Base-by-base conservation (phyloP, 148 eudicot genomes). In the Amaranthus palmeri region DNA sequence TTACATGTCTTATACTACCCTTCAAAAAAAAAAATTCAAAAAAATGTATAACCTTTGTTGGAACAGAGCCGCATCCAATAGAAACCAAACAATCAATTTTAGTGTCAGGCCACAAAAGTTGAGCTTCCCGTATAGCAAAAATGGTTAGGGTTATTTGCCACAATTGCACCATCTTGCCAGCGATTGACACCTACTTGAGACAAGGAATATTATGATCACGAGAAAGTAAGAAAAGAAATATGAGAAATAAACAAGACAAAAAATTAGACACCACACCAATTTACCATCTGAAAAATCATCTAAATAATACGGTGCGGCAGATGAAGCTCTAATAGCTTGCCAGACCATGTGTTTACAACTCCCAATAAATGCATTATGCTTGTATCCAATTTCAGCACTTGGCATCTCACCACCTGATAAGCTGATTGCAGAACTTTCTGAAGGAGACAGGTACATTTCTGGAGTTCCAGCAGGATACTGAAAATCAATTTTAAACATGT, bases 111-210 rank as follows among this genome's bases (percentile, higher is more conserved):
- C 99, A 96, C 64, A 96, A 70, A 72, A 92, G 92, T 73, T 96
- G 99, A 61, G 99, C 97, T 84, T 96, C 99, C 54, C 95, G 86
- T 79, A 96, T 85, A 71, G 99, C 92, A 82, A 92, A 96, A 62
- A 96, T 85, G 63, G 99, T 96, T 96, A 74, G 99, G 99, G 83
- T 96, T 96, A 68, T 96, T 96, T 46, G 99, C 99, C 42, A 96
- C 96, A 79, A 96, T 92, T 56, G 99, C 99, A 73, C 99, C 99
- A 87, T 96, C 99, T 92, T 96, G 99, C 96, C 96, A 96, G 74
- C 97, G 93, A 73, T 85, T 78, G 17, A 82, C 82, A 66, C 81
- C 99, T 96, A 86, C 70, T 74, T 44, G 74, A 59, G 49, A 25
- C 77, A 53, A 70, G 13, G 56, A 13, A 54, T 61, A 78, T 74